Conservation (phyloP, 2,329 filamentous ascomycete species). For the Dactylella cylindrospora region DNA sequence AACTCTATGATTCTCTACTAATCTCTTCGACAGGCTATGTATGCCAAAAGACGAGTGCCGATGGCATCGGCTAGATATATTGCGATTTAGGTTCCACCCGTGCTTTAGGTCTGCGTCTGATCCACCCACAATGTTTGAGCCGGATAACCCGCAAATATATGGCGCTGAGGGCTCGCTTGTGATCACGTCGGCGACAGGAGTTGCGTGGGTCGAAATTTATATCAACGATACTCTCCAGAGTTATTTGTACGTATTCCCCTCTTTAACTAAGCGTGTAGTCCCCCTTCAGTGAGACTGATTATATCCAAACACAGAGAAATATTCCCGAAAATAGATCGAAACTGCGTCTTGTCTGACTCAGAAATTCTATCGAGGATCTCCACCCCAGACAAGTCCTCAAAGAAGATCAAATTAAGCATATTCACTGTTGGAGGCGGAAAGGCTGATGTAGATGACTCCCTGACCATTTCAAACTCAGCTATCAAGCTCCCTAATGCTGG, state of each 20-base stretch:
- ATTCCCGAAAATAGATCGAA: conserved; percentile 61
- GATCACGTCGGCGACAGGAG: conserved; percentile 75
- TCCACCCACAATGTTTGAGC: conserved; percentile 52
- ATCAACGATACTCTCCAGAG: conserved; percentile 77
- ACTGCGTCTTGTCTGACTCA: conserved; percentile 71
- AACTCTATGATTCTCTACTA: conserved; percentile 11
- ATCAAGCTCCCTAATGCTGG: conserved; percentile 75
- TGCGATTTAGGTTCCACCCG: conserved; percentile 87
- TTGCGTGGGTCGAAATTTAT: conserved; percentile 84
- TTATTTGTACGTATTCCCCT: conserved; percentile 72
- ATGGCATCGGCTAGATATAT: conserved; percentile 86
- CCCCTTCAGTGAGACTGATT: conserved; percentile 50
- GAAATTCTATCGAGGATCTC: conserved; percentile 70
- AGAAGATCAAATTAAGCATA: conserved; percentile 69
- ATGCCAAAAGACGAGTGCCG: conserved; percentile 72
- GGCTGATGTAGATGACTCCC: conserved; percentile 76
- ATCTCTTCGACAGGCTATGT: conserved; percentile 37
- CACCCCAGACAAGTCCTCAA: conserved; percentile 71
- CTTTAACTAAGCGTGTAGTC: conserved; percentile 60
- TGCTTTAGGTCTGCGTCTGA: conserved; percentile 85
- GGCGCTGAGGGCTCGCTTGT: conserved; percentile 72
- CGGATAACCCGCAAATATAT: conserved; percentile 47
- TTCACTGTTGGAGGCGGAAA: conserved; percentile 75
- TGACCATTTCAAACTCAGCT: conserved; percentile 69
- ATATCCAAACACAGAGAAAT: conserved; percentile 14